These are phyloP conservation scores for Ascochyta lentis DNA, from an alignment of 2,329 filamentous ascomycete species.

Conservation along the genomic window DNA sequence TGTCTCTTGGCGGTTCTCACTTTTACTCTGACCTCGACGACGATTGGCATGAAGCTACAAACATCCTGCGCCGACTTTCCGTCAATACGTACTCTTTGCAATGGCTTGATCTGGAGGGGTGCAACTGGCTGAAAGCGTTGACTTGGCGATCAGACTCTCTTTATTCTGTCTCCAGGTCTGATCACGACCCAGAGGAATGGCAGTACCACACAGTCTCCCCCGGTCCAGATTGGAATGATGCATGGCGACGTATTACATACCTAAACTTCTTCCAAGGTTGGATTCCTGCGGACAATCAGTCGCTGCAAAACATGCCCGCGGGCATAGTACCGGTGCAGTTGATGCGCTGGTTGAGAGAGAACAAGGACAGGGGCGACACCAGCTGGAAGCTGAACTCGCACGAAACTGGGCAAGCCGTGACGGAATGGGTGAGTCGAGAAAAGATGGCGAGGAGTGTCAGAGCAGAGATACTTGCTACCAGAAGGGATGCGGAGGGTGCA, in stretches of 20 bases:
- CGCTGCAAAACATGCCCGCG: conserved; percentile 45
- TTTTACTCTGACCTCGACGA: conserved; percentile 61
- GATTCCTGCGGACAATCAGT: conserved; percentile 46
- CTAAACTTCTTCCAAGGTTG: conserved; percentile 54
- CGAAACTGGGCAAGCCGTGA: conserved; percentile 29
- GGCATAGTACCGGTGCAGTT: conserved; percentile 43
- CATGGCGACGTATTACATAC: conserved; percentile 54
- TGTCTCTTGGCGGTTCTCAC: conserved; percentile 59
- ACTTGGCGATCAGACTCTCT: conserved; percentile 46
- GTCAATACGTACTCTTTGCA: conserved; percentile 63
- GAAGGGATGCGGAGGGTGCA: conserved; percentile 29
- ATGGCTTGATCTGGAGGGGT: conserved; percentile 69
- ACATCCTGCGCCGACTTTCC: conserved; percentile 63
- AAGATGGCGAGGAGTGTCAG: conserved; percentile 43
- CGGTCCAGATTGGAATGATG: conserved; percentile 49
- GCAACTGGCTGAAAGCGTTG: conserved; percentile 63
- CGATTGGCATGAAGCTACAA: conserved; percentile 63
- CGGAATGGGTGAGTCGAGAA: conserved; percentile 51
- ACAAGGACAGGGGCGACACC: conserved; percentile 29
- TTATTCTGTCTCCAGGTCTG: conserved; percentile 1
- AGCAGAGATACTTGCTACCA: conserved; percentile 38
- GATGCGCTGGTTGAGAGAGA: conserved; percentile 45
- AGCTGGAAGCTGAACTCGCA: conserved; percentile 27
- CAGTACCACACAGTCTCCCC: conserved; percentile 18
- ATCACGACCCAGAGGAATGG: conserved; percentile 18